Base-by-base conservation (phyloP, 2,329 filamentous ascomycete species). In the Ceratocystis diversiconidia region DNA sequence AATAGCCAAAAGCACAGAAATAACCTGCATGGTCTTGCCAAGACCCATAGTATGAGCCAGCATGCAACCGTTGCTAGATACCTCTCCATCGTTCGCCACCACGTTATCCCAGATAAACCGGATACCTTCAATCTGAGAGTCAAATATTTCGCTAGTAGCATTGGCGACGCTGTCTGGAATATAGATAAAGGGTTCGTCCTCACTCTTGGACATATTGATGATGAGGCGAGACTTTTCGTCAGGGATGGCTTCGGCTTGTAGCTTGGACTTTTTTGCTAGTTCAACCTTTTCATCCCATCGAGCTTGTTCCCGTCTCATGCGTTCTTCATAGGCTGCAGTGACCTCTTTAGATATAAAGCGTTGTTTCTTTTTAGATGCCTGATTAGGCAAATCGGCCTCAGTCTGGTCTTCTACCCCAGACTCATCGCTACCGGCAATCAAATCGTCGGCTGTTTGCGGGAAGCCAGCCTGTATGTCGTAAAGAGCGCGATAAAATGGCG, bases 1-100 rank as follows among this genome's bases (percentile, higher is more conserved):
- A 68, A 96, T 82, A 0, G 89, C 85, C 17, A 88, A 81, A 5
- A 96, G 80, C n/a, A 96, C 77, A 0, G 90, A 88, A 67, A 96
- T 90, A 5, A 90, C 83, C 76, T 96, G 91, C 86, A 95, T 90
- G 0, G 91, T 95, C 76, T 96, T 96, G 17, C 91, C 91, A 1
- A 96, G 76, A 1, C 92, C 92, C 91, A 96, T 96, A 0, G 89
- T 90, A 73, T 96, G 91, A 5, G 91, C 88, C 22, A 96, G 79
- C 12, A 95, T 79, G 72, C 89, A 95, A 1, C 91, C 91, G 73
- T 91, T 85, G 19, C 80, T 79, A 5, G 66, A 67, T 19, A 63
- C 59, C 8, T 62, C 28, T 4, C 78, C 76, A 3, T 79, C 76
- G 1, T 77, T 81, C 41, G 81, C 79, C 5, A 92, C 82, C 57